Evolutionary conservation across 2,329 filamentous ascomycete species (phyloP), one percentile per base, ranked within the genome.

Genomic region (Fusarium anthophilum): DNA sequence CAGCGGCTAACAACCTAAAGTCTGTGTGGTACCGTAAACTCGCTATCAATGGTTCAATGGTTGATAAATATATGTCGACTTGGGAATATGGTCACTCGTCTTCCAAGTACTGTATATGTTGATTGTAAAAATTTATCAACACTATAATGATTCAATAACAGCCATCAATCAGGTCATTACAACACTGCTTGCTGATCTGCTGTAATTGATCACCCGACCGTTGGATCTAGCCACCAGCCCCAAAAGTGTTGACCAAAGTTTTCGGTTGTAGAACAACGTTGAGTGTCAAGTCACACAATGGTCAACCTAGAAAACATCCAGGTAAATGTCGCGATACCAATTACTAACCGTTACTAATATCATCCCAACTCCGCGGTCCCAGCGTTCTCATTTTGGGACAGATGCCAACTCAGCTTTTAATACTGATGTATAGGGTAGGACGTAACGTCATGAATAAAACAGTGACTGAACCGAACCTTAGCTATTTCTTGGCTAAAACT

Each of bases 1-100:
- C 69, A 72, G 53, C 24, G n/a, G 32, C 63, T 53, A 44, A 50
- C 24, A 24, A 38, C 56, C 30, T 53, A 63, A 57, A 44, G 26
- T 55, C 51, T 55, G 15, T 55, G 20, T 41, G 24, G 35, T 55
- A 35, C 32, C 32, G 15, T 35, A 22, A 55, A 39, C 35, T 55
- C 20, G 32, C n/a, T n/a, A 18, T 41, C 20, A 12, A 55, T 30
- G 20, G 11, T 55, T 13, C 30, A 26, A 13, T 20, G 20, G 12
- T 38, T 26, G 35, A 17, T 38, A n/a, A 28, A 15, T 24, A 39
- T 15, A n/a, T 28, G 24, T 22, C 26, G 51, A 18, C 20, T 28
- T 28, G 24, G 35, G 37, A 41, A 30, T 8, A 39, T n/a, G 15
- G 20, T 17, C 22, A 9, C 6, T 10, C 14, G 24, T 30, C 9